Percentiles rank a stretch among this genome's conserved stretches.
These are phyloP conservation scores for Agrocybe pediades DNA, from an alignment of 768 basidiomycete species.

Conservation along the genomic window DNA sequence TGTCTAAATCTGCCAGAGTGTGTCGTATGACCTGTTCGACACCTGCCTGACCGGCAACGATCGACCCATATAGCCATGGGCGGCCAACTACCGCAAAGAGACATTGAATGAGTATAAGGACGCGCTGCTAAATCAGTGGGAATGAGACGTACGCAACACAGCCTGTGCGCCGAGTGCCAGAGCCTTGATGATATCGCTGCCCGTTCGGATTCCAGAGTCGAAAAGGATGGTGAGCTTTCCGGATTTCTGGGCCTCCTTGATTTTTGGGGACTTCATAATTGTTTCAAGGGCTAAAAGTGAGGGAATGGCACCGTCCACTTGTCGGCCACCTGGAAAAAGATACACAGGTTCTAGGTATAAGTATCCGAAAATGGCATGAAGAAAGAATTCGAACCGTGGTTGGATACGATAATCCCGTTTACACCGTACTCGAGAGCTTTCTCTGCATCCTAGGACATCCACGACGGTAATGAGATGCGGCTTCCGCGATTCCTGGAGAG, in stretches of 20 bases:
- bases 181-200: conserved; percentile 83
- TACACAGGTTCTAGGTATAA: not conserved
- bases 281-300: conserved; percentile 71
- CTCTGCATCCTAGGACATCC: conserved; percentile 66
- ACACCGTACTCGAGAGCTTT: conserved; percentile 63
- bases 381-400: conserved; percentile 78
- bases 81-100: no score
- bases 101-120: conserved; percentile 1
- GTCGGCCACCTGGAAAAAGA: conserved; percentile 56
- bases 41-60: conserved; percentile 70
- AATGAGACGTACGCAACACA: conserved; percentile 58
- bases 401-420: conserved; percentile 79
- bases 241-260: conserved; percentile 55
- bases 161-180: conserved; percentile 85
- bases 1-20: conserved; percentile 69
- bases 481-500: no score
- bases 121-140: not conserved
- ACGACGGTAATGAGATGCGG: no score
- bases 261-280: conserved; percentile 63
- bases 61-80: conserved; percentile 75
- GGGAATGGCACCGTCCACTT: conserved; percentile 78
- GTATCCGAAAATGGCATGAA: not conserved
- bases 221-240: conserved; percentile 73
- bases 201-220: conserved; percentile 82
- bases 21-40: conserved; percentile 73